These are phyloP conservation scores for Tremellales sp. DNA, from an alignment of 1,284 basidiomycete species.

Conservation along the genomic window DNA sequence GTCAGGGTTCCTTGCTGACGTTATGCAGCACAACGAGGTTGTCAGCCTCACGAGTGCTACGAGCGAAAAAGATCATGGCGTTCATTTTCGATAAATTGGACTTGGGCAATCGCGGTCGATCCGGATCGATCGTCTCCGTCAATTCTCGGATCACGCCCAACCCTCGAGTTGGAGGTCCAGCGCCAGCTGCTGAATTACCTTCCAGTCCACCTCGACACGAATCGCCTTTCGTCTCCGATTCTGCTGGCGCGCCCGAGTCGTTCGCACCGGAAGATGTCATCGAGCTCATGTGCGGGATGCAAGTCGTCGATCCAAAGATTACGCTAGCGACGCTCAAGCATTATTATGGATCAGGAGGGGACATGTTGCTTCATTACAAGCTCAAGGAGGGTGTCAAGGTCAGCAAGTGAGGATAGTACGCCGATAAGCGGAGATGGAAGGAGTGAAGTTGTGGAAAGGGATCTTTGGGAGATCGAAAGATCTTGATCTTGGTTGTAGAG, in stretches of 20 bases:
- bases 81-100: constrained; percentile 89
- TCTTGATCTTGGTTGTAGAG: too few species aligned
- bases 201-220: constrained; percentile 8
- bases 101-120: constrained; percentile 33
- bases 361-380: constrained; percentile 78
- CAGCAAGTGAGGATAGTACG: too few species aligned
- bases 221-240: neutral
- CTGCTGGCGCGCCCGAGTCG: constrained; percentile 1
- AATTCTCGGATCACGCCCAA: constrained; percentile 8
- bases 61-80: constrained; percentile 73
- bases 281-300: constrained; percentile 83
- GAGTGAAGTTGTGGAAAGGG: too few species aligned
- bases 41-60: constrained; percentile 78
- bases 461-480: too few species aligned
- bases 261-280: constrained; percentile 65
- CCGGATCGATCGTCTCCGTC: constrained; percentile 20
- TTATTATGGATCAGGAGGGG: constrained; percentile 77
- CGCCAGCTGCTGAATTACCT: neutral
- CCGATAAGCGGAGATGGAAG: too few species aligned
- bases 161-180: neutral
- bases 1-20: neutral
- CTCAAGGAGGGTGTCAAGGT: constrained; percentile 47
- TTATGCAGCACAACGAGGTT: constrained; percentile 70
- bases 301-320: constrained; percentile 73
- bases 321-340: constrained; percentile 83